phyloP scores from a whole-genome alignment of 352 stramenopile genomes.

The Albugo laibachii region DNA sequence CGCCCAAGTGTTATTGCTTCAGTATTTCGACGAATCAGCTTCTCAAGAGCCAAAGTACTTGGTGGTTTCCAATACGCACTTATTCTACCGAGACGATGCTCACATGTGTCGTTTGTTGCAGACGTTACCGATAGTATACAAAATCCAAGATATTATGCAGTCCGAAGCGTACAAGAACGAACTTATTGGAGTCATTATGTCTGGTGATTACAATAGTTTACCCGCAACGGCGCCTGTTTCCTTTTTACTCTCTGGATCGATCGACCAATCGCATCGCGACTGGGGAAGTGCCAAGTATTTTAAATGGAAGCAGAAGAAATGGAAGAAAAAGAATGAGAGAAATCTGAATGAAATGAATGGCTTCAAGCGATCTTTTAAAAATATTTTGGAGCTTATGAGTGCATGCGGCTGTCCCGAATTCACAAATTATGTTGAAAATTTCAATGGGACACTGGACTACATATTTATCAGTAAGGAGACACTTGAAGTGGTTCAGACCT shows the following conservation, averaged over 20 bases:
- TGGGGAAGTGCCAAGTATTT: conserved; percentile 32
- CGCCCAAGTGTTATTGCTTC: conserved; percentile 31
- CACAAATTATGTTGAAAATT: conserved; percentile 43
- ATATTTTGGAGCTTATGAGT: conserved; percentile 26
- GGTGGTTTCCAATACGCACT: conserved; percentile 47
- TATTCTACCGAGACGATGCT: conserved; percentile 54
- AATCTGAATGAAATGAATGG: background rate
- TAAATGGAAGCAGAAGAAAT: conserved; percentile 14
- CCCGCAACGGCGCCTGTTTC: conserved; percentile 19
- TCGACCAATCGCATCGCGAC: conserved; percentile 25
- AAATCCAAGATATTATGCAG: conserved; percentile 12
- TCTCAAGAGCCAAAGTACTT: conserved; percentile 5
- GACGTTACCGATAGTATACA: conserved; percentile 18
- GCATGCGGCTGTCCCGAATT: conserved; percentile 43
- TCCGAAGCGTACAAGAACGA: background rate
- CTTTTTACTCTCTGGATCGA: conserved; percentile 25
- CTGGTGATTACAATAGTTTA: conserved; percentile 45
- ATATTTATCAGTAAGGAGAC: conserved; percentile 22
- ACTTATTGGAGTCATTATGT: conserved; percentile 26
- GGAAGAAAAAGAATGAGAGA: background rate
- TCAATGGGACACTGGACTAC: conserved; percentile 52
- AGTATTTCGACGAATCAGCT: conserved; percentile 8
- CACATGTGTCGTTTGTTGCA: conserved; percentile 49
- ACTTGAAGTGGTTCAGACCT: conserved; percentile 22
- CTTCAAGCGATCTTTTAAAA: conserved; percentile 10